These are phyloP conservation scores for Crithidia acanthocephali DNA, from an alignment of 208 protist genomes.

Conservation along the genomic window DNA sequence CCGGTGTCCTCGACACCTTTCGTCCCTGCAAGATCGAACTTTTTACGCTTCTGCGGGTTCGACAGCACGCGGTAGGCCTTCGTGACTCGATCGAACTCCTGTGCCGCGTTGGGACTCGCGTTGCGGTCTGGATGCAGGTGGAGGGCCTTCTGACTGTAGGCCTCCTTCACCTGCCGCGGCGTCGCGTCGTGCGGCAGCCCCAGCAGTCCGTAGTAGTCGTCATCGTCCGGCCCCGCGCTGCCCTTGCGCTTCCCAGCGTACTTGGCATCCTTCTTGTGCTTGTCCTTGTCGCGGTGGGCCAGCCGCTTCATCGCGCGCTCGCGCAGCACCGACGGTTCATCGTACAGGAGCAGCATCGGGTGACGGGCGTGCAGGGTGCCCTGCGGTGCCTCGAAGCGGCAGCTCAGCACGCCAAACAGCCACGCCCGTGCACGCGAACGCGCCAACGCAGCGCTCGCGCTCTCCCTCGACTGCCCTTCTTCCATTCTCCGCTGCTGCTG, in stretches of 20 bases:
- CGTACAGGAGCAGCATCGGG: conserved; percentile 44
- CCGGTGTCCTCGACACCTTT: conserved; percentile 94
- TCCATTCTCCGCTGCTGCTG: conserved; percentile 14
- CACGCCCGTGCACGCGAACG: conserved; percentile 30
- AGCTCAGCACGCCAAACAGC: conserved; percentile 43
- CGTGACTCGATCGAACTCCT: conserved; percentile 91
- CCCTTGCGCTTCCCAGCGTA: conserved; percentile 28
- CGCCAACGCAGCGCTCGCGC: not conserved
- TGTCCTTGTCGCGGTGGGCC: conserved; percentile 29
- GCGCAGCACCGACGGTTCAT: conserved; percentile 37
- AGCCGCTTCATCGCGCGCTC: conserved; percentile 54
- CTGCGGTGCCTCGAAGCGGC: conserved; percentile 46
- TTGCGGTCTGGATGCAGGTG: conserved; percentile 92
- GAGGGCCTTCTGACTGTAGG: conserved; percentile 86
- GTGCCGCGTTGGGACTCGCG: conserved; percentile 68
- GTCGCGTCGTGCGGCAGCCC: conserved; percentile 67
- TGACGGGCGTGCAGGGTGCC: conserved; percentile 32
- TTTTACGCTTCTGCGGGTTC: conserved; percentile 94
- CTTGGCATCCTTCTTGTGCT: conserved; percentile 26
- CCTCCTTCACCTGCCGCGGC: conserved; percentile 82
- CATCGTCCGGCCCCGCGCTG: conserved; percentile 29
- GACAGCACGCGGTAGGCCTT: conserved; percentile 98
- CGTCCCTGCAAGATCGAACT: conserved; percentile 98
- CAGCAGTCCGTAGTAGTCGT: conserved; percentile 83
- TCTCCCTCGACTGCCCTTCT: not conserved